A percentile compares a stretch with the other conserved stretches of the same genome.
These are phyloP conservation scores for Dactylellina parvicollis DNA, from an alignment of 2,329 filamentous ascomycete species.

Conservation along the genomic window DNA sequence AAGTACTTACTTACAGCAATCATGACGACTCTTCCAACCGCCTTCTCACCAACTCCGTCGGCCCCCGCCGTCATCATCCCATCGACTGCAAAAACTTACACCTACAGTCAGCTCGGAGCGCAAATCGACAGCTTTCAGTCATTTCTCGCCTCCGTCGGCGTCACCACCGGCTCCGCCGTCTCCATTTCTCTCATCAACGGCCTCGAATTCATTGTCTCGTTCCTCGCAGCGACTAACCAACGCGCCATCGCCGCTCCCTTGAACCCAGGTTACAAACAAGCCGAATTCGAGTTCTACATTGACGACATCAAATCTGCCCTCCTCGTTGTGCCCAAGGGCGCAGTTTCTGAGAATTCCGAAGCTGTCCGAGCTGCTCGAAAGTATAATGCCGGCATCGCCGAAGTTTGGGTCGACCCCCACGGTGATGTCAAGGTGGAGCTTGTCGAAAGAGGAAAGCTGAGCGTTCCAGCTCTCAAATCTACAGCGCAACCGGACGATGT, in stretches of 20 bases:
- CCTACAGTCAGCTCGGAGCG: constrained; percentile 73
- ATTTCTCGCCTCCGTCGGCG: constrained; percentile 79
- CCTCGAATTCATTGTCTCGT: constrained; percentile 87
- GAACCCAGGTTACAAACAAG: constrained; percentile 87
- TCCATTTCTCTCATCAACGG: constrained; percentile 86
- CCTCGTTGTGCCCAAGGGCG: constrained; percentile 77
- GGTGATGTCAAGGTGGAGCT: constrained; percentile 78
- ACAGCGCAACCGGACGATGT: constrained; percentile 78
- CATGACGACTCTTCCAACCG: constrained; percentile 70
- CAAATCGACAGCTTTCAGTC: constrained; percentile 78
- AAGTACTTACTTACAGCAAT: constrained; percentile 9
- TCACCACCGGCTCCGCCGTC: constrained; percentile 75
- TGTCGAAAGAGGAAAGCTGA: constrained; percentile 76
- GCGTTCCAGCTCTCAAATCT: constrained; percentile 64
- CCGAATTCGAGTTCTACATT: constrained; percentile 92
- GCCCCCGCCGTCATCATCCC: constrained; percentile 78
- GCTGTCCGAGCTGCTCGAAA: constrained; percentile 80
- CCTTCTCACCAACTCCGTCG: constrained; percentile 66
- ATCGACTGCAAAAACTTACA: constrained; percentile 71
- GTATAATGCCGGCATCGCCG: constrained; percentile 84
- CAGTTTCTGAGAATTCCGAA: constrained; percentile 72
- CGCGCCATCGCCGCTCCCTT: constrained; percentile 84
- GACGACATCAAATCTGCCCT: constrained; percentile 83
- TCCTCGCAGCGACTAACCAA: constrained; percentile 86
- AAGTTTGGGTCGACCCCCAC: constrained; percentile 76